Conservation (phyloP, 176 grass and related monocot species). For the Puya raimondii region DNA sequence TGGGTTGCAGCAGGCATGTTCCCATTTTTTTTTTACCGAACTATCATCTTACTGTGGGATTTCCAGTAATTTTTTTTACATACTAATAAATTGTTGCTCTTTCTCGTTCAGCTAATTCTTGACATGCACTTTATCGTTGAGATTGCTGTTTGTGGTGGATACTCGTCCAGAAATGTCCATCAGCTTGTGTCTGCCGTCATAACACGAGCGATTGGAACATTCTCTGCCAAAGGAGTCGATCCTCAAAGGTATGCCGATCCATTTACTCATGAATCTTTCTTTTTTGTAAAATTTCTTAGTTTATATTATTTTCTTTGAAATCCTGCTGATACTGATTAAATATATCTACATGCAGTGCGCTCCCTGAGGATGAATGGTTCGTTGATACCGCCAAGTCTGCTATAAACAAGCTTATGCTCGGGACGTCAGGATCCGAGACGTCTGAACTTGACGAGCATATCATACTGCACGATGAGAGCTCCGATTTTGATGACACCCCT, state of each 20-base stretch:
- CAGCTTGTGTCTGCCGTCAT: constrained; percentile 79
- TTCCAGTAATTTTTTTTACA: not conserved
- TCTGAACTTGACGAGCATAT: constrained; percentile 49
- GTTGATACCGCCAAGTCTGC: constrained; percentile 72
- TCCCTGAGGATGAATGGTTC: constrained; percentile 95
- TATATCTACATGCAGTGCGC: constrained; percentile 35
- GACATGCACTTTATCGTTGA: constrained; percentile 98
- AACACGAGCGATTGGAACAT: constrained; percentile 60
- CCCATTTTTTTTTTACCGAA: not conserved
- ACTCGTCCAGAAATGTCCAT: constrained; percentile 79
- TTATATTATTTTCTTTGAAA: constrained; percentile 4
- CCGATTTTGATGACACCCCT: constrained; percentile 64
- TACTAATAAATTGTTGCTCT: constrained; percentile 1
- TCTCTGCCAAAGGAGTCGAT: constrained; percentile 73
- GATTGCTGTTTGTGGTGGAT: constrained; percentile 84
- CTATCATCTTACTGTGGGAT: not conserved
- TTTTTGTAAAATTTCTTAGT: not conserved
- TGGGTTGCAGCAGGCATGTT: constrained; percentile 65
- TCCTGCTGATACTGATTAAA: not conserved
- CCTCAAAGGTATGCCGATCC: constrained; percentile 57
- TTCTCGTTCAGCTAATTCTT: constrained; percentile 64
- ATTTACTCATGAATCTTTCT: not conserved
- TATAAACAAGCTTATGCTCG: constrained; percentile 77
- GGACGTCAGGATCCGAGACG: constrained; percentile 62
- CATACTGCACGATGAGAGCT: constrained; percentile 33